A percentile compares a stretch with the other conserved stretches of the same genome.
Evolutionary conservation across 129 eudicot genomes (phyloP).

Genomic region (Apium graveolens): DNA sequence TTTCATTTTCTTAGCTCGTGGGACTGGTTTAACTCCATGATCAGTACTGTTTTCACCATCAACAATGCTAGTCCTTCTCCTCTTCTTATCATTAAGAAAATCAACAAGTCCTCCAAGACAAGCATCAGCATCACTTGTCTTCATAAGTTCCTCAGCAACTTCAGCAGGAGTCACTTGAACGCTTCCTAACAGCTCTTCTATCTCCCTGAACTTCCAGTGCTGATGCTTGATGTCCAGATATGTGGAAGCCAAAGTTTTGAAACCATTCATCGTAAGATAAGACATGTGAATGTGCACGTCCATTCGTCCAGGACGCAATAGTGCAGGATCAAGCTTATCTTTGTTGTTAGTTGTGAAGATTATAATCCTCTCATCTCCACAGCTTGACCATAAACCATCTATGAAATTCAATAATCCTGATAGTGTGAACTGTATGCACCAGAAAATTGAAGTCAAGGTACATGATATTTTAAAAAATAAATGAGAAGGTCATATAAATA

Average conservation of each 20-base stretch:
- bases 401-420: not conserved
- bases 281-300: not conserved
- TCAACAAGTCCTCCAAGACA: not conserved
- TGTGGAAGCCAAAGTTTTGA: not conserved
- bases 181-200: not conserved
- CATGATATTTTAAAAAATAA: no score
- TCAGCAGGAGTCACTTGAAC: not conserved
- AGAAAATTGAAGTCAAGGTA: no score
- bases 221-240: not conserved
- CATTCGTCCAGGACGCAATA: not conserved
- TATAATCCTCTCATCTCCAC: not conserved
- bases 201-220: not conserved
- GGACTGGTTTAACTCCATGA: not conserved
- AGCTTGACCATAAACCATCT: not conserved
- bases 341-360: not conserved
- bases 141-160: not conserved
- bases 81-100: not conserved
- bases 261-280: not conserved
- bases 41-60: not conserved
- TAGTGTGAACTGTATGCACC: not conserved
- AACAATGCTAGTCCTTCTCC: not conserved
- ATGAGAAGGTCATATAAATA: not conserved
- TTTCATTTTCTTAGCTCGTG: not conserved
- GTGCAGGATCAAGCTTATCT: not conserved
- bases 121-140: not conserved